Evolutionary conservation across 768 basidiomycete species (phyloP).

Genomic region (Trametes punicea): DNA sequence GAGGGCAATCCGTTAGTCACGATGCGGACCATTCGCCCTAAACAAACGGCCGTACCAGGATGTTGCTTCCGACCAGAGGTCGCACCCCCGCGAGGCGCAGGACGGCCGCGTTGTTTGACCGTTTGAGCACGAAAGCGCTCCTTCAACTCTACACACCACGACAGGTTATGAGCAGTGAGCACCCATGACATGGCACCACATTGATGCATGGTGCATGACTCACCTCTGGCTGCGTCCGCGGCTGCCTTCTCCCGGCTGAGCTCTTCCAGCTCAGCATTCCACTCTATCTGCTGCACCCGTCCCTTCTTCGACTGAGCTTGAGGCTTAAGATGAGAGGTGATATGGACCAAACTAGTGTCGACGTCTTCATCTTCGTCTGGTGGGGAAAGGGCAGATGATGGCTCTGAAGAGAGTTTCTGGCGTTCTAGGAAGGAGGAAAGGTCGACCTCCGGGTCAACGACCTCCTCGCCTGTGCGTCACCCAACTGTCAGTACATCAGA

Average conservation of each 20-base stretch:
- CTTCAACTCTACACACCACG: conserved; percentile 27
- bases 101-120: conserved; percentile 23
- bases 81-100: conserved; percentile 14
- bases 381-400: conserved; percentile 10
- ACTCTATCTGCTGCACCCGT: conserved; percentile 58
- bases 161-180: background rate
- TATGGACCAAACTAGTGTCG: conserved; percentile 54
- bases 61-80: conserved; percentile 1
- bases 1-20: background rate
- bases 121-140: conserved; percentile 29
- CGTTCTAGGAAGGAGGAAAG: conserved; percentile 61
- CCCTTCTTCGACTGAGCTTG: conserved; percentile 50
- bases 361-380: conserved; percentile 47
- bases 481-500: background rate
- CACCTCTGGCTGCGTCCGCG: conserved; percentile 76
- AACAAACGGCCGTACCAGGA: conserved; percentile 1
- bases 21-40: background rate
- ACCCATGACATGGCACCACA: background rate
- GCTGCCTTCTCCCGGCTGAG: conserved; percentile 66
- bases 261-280: conserved; percentile 64
- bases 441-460: conserved; percentile 71
- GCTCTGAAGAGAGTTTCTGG: conserved; percentile 42
- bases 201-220: conserved; percentile 10
- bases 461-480: conserved; percentile 54
- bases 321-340: conserved; percentile 28